These are phyloP conservation scores for Globisporangium ultimum DNA, from an alignment of 352 stramenopile genomes.

Conservation along the genomic window DNA sequence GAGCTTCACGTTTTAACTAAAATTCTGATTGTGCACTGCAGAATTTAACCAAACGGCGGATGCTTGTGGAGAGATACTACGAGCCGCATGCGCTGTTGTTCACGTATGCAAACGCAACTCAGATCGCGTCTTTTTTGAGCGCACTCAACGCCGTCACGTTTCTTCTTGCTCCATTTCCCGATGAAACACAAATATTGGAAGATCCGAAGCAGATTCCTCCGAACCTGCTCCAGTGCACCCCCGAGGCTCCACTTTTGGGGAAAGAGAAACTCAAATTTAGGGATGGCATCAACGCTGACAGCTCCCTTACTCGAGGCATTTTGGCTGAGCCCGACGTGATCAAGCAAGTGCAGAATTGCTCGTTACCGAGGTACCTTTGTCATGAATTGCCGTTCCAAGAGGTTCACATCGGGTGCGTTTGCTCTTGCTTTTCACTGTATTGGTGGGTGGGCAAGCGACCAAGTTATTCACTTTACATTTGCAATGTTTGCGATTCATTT, in stretches of 20 bases:
- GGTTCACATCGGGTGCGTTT: constrained; percentile 40
- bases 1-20: background rate
- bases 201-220: constrained; percentile 25
- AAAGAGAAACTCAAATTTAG: constrained; percentile 16
- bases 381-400: constrained; percentile 31
- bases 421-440: no score
- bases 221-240: constrained; percentile 53
- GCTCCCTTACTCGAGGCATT: constrained; percentile 22
- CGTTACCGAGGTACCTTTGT: constrained; percentile 45
- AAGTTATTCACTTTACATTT: no score
- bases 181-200: background rate
- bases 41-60: constrained; percentile 68
- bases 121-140: constrained; percentile 58
- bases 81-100: constrained; percentile 52
- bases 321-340: constrained; percentile 40
- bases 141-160: constrained; percentile 74
- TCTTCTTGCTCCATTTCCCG: constrained; percentile 32
- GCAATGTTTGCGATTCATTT: background rate
- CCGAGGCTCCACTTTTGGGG: constrained; percentile 34
- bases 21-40: constrained; percentile 18
- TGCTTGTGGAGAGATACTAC: constrained; percentile 64
- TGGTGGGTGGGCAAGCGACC: no score
- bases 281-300: constrained; percentile 18
- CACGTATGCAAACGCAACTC: constrained; percentile 53
- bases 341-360: constrained; percentile 49